Base-by-base conservation (phyloP, 2,329 filamentous ascomycete species). In the Colletotrichum godetiae region DNA sequence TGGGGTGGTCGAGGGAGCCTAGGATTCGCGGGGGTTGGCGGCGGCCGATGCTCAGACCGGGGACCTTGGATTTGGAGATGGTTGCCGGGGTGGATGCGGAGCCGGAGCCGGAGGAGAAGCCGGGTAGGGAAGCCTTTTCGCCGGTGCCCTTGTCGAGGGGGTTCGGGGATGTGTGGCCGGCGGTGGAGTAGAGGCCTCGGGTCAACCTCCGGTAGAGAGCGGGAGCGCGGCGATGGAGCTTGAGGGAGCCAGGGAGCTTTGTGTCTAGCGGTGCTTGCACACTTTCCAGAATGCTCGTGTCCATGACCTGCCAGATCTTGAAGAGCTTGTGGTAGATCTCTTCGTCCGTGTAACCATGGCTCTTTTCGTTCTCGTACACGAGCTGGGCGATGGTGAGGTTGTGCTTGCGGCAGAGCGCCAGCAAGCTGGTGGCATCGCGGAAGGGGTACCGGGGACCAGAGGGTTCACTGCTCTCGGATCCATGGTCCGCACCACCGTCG, bases 321-420 rank as follows among this genome's bases (percentile, higher is more conserved):
- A 85, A 83, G 12, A 87, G 65, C 76, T 86, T 88, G n/a, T 82
- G 77, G 65, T 82, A 81, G 55, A 88, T 87, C 22, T 87, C 85
- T 11, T 87, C 85, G 58, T 88, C 85, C 0, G 84, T 85, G 68
- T 87, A 87, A 10, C 86, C 86, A 5, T 86, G 82, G 75, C 86
- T 86, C 79, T 86, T 88, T 73, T 88, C 86, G 65, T 88, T 88
- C 77, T 88, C 86, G 69, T 87, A 88, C 4, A 88, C 86, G 35
- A 88, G 75, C 75, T 88, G 86, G 0, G 86, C 86, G 33, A 88
- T 88, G 4, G 86, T 88, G 7, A 88, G 78, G 67, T 88, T 88
- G 77, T 88, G 84, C 74, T 86, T 85, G 61, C 84, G 82, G 68
- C 86, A 88, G 2, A 88, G 77, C 4, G 83, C 81, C 56, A 88